These are phyloP conservation scores for Tinospora cordifolia DNA, from an alignment of 164 flowering plant species.

Conservation along the genomic window DNA sequence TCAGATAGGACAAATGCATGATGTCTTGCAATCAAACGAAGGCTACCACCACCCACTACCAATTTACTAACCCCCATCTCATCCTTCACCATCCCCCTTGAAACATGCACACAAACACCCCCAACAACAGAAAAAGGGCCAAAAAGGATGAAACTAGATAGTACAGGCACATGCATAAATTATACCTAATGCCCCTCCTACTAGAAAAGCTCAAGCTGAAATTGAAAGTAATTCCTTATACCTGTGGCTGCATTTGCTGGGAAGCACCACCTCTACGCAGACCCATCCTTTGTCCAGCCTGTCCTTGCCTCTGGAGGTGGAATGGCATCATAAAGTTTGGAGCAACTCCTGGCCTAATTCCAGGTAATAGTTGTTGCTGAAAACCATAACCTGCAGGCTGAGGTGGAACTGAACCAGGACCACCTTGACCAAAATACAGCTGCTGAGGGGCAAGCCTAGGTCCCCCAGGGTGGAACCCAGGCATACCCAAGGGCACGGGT, in stretches of 20 bases:
- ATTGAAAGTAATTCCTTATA: neutral
- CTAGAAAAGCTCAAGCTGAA: neutral
- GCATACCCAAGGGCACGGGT: slow-evolving; percentile 47
- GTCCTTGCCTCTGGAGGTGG: slow-evolving; percentile 60
- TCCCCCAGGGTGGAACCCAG: slow-evolving; percentile 46
- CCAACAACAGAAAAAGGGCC: too few relatives aligned
- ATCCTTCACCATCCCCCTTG: too few relatives aligned
- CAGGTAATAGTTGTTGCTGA: slow-evolving; percentile 63
- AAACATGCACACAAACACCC: too few relatives aligned
- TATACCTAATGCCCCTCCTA: too few relatives aligned
- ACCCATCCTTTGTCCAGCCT: slow-evolving; percentile 51
- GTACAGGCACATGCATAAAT: too few relatives aligned
- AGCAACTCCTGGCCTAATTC: slow-evolving; percentile 55
- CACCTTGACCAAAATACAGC: slow-evolving; percentile 59
- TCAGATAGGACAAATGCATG: too few relatives aligned
- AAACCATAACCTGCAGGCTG: slow-evolving; percentile 60
- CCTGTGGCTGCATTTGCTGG: slow-evolving; percentile 47
- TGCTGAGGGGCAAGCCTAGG: slow-evolving; percentile 63
- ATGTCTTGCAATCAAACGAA: too few relatives aligned
- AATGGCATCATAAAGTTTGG: slow-evolving; percentile 61
- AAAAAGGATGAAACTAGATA: too few relatives aligned
- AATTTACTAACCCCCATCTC: too few relatives aligned
- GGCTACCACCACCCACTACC: too few relatives aligned
- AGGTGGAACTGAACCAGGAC: slow-evolving; percentile 47
- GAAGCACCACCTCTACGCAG: slow-evolving; percentile 45